Conservation (phyloP, 2,329 filamentous ascomycete genomes). For the Xylariales sp. region DNA sequence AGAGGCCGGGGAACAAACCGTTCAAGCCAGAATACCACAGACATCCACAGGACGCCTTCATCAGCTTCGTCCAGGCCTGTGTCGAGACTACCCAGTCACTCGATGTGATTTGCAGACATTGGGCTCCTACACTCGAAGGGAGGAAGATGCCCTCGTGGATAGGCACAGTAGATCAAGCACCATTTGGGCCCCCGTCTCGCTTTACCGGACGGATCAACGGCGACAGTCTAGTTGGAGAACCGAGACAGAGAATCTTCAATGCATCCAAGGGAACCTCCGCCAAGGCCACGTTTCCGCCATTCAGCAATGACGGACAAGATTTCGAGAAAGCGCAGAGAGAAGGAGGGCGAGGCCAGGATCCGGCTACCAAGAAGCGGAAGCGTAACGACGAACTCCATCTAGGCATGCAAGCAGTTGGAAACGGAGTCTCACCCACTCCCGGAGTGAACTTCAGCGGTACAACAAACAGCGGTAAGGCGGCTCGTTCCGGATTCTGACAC, state of each 20-base stretch:
- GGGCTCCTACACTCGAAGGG: conserved; percentile 15
- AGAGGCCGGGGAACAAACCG: background rate
- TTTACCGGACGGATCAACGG: conserved; percentile 12
- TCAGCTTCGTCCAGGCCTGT: conserved; percentile 14
- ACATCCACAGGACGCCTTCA: conserved; percentile 11
- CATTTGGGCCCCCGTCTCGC: conserved; percentile 6
- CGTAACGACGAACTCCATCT: background rate
- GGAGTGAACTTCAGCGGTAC: no score
- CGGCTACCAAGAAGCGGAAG: background rate
- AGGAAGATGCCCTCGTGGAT: conserved; percentile 13
- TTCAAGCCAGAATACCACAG: background rate
- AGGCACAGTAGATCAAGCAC: conserved; percentile 4
- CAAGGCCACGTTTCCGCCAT: background rate
- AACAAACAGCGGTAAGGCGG: no score
- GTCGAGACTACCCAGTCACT: conserved; percentile 12
- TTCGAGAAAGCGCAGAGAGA: background rate
- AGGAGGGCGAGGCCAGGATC: no score
- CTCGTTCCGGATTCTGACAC: no score
- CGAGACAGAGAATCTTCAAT: conserved; percentile 7
- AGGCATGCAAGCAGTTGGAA: background rate
- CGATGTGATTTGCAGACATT: conserved; percentile 21
- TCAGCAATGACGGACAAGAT: background rate
- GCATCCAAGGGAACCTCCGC: conserved; percentile 4
- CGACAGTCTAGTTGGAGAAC: conserved; percentile 12
- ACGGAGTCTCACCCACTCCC: no score